Evolutionary conservation across 129 eudicot species (phyloP).

Genomic region (Solidago caesia): DNA sequence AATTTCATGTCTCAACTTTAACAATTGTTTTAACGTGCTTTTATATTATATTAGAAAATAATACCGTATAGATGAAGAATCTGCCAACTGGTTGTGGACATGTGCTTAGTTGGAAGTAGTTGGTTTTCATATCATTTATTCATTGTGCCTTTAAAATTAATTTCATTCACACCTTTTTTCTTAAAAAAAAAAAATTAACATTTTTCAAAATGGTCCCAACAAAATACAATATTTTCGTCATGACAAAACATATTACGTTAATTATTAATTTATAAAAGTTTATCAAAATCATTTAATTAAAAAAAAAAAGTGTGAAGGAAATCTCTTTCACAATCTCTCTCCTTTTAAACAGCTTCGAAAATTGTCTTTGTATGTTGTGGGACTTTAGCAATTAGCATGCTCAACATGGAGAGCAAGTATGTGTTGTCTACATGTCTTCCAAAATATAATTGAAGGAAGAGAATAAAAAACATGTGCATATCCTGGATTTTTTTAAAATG

Average conservation of each 20-base stretch:
- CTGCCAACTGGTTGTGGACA: constrained; percentile 32
- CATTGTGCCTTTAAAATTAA: background rate
- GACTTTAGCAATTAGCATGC: background rate
- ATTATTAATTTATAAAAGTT: too few species aligned
- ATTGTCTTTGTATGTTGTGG: constrained; percentile 18
- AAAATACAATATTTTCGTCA: background rate
- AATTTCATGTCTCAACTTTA: too few species aligned
- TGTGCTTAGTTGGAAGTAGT: constrained; percentile 34
- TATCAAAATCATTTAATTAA: too few species aligned
- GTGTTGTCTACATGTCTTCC: constrained; percentile 9
- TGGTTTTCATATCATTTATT: background rate
- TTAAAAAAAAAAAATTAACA: background rate
- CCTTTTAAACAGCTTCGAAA: constrained; percentile 21
- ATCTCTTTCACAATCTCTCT: constrained; percentile 1
- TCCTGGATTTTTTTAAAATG: background rate
- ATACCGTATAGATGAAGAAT: background rate
- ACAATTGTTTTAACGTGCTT: too few species aligned
- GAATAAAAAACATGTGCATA: constrained; percentile 30
- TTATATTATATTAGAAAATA: too few species aligned
- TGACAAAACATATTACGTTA: background rate
- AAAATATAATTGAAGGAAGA: constrained; percentile 27
- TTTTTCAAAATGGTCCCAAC: background rate
- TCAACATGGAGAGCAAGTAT: constrained; percentile 27
- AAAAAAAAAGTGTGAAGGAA: background rate
- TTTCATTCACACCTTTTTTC: background rate